Conservation (phyloP, 1,284 basidiomycete genomes). For the Ganoderma lucidum region DNA sequence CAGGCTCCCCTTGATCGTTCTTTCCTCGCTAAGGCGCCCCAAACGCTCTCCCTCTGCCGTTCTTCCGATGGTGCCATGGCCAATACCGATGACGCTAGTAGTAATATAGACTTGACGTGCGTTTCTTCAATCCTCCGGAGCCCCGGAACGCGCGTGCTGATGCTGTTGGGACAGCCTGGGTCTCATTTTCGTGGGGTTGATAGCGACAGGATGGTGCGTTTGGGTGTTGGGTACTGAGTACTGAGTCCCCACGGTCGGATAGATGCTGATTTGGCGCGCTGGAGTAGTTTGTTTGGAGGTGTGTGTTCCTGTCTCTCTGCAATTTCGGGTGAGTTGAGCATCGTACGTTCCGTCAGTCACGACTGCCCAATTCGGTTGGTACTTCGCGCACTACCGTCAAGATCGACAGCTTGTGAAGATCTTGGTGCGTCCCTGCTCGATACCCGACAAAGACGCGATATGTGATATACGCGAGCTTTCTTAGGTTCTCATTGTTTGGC, state of each 20-base stretch:
- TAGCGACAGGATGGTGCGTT: constrained; percentile 19
- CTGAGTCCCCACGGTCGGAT: not conserved
- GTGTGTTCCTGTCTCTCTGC: not conserved
- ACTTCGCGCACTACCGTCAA: constrained; percentile 15
- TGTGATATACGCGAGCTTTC: not conserved
- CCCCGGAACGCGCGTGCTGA: not conserved
- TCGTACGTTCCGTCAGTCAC: constrained; percentile 12
- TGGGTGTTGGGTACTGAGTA: too few relatives aligned
- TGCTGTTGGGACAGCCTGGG: constrained; percentile 9
- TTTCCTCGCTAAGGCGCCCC: constrained; percentile 3
- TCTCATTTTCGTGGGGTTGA: constrained; percentile 14
- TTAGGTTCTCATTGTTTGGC: constrained; percentile 15
- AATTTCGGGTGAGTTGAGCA: not conserved
- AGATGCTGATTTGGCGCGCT: not conserved
- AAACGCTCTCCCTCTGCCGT: not conserved
- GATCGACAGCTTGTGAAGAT: constrained; percentile 13
- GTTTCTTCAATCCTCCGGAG: not conserved
- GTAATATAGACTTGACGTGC: constrained; percentile 17
- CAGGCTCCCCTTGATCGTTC: constrained; percentile 4
- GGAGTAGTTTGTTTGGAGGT: constrained; percentile 20
- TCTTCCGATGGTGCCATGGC: constrained; percentile 19
- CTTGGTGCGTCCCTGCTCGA: constrained; percentile 5
- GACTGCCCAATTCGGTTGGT: constrained; percentile 17
- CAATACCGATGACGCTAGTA: not conserved
- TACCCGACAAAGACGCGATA: not conserved